A percentile compares a stretch with the other conserved stretches of the same genome.
Evolutionary conservation across 352 stramenopile genomes (phyloP).

Genomic region (Phytophthora sp.): DNA sequence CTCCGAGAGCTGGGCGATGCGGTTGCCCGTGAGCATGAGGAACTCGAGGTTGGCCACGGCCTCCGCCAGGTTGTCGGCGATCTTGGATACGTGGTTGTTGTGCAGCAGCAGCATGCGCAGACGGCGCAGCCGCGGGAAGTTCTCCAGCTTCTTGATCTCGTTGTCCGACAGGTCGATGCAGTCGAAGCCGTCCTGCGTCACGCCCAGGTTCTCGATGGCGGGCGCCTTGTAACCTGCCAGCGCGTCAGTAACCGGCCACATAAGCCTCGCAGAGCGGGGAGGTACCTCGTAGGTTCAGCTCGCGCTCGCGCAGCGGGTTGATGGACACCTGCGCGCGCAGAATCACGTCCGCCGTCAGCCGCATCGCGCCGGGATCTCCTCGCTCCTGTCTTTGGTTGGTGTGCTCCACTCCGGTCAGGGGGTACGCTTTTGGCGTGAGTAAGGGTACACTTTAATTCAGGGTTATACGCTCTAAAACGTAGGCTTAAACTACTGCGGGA

Average conservation of each 20-base stretch:
- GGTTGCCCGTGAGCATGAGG: constrained; percentile 93
- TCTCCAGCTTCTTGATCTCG: constrained; percentile 95
- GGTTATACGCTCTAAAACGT: constrained; percentile 30
- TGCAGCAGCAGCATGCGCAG: constrained; percentile 93
- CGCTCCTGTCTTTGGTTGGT: constrained; percentile 22
- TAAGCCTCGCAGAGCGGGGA: not conserved
- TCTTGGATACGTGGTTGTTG: constrained; percentile 93
- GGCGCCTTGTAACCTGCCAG: constrained; percentile 88
- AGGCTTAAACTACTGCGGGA: constrained; percentile 4
- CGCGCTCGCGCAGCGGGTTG: constrained; percentile 92
- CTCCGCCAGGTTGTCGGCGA: constrained; percentile 79
- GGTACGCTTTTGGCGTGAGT: too few species aligned
- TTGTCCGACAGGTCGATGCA: constrained; percentile 95
- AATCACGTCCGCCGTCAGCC: constrained; percentile 89
- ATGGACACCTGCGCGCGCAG: constrained; percentile 89
- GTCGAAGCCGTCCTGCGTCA: constrained; percentile 93
- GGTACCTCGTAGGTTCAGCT: constrained; percentile 92
- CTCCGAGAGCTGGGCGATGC: constrained; percentile 80
- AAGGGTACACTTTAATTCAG: constrained; percentile 6
- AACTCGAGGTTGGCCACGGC: constrained; percentile 87
- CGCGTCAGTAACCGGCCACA: constrained; percentile 41
- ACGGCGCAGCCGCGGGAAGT: constrained; percentile 89
- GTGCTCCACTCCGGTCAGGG: too few species aligned
- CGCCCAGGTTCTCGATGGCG: constrained; percentile 93
- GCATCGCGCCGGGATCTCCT: constrained; percentile 56